A percentile compares a stretch with the other conserved stretches of the same genome.
phyloP scores from a whole-genome alignment of 169 alveolate genomes.

The Plasmodium billcollinsi region DNA sequence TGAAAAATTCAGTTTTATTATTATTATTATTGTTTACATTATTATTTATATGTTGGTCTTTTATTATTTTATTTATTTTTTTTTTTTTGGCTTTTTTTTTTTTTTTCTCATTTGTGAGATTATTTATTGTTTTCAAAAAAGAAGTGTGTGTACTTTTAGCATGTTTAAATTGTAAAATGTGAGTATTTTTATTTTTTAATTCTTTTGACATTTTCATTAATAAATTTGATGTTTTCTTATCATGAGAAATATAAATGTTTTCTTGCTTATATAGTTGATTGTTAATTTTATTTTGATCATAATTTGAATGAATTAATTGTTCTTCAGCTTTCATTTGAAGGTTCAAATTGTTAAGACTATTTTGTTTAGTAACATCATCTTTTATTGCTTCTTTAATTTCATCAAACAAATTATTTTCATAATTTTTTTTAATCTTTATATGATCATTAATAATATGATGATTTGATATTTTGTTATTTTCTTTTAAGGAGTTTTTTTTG shows the following conservation, averaged over 20 bases:
- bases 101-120: too few species aligned
- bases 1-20: neutral
- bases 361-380: conserved; percentile 6
- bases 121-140: too few species aligned
- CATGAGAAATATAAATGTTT: neutral
- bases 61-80: too few species aligned
- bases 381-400: conserved; percentile 51
- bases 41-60: too few species aligned
- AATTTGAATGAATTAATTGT: conserved; percentile 13
- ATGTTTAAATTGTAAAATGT: conserved; percentile 3
- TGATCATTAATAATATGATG: too few species aligned
- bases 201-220: conserved; percentile 9
- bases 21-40: neutral
- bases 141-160: too few species aligned
- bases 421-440: too few species aligned
- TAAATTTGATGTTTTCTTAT: neutral
- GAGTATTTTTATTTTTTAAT: conserved; percentile 12
- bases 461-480: too few species aligned
- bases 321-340: conserved; percentile 29
- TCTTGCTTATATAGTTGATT: neutral
- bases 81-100: too few species aligned
- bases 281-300: neutral
- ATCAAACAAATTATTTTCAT: conserved; percentile 18
- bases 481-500: too few species aligned
- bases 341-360: conserved; percentile 20